phyloP scores from a whole-genome alignment of 73 alveolate genomes.

The Paramecium sexaurelia region DNA sequence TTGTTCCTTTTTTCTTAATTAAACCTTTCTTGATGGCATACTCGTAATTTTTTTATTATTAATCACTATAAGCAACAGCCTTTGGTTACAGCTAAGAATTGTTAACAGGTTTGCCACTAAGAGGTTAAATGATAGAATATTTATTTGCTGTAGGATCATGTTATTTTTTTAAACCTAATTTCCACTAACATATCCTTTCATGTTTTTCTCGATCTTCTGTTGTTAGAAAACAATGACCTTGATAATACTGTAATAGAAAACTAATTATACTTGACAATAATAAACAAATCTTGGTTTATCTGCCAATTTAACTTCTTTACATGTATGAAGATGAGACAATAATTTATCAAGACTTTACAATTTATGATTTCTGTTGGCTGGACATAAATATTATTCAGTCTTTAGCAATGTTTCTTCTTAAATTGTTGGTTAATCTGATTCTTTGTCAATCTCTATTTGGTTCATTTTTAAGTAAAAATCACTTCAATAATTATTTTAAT shows the following conservation, averaged over 20 bases:
- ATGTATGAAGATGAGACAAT: constrained; percentile 1
- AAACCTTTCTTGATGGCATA: constrained; percentile 19
- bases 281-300: neutral
- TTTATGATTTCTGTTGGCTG: constrained; percentile 47
- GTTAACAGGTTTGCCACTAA: neutral
- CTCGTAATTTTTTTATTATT: constrained; percentile 14
- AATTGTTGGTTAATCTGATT: neutral
- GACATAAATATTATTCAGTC: neutral
- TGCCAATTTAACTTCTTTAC: constrained; percentile 30
- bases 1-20: neutral
- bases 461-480: neutral
- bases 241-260: neutral
- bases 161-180: neutral
- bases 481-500: neutral
- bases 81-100: neutral
- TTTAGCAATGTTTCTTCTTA: neutral
- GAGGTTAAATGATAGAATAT: constrained; percentile 4
- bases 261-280: neutral
- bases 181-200: neutral
- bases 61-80: neutral
- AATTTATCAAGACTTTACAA: neutral
- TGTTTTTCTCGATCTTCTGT: constrained; percentile 20
- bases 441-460: neutral
- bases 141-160: constrained; percentile 11
- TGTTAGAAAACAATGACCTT: neutral